A percentile compares a stretch with the other conserved stretches of the same genome.
phyloP scores from a whole-genome alignment of 331 rosid genomes.

The Cydonia oblonga region DNA sequence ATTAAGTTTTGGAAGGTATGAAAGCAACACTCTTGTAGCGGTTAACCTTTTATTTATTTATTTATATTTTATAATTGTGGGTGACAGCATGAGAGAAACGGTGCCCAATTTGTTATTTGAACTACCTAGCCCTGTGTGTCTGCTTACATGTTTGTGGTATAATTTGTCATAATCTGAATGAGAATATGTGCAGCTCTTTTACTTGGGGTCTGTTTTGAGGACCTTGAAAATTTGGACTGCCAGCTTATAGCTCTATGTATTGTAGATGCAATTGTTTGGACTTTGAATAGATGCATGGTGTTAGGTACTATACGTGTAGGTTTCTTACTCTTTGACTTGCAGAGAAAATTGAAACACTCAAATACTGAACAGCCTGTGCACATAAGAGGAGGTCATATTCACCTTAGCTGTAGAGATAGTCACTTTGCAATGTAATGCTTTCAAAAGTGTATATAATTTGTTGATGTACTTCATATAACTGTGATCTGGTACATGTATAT shows the following conservation, averaged over 20 bases:
- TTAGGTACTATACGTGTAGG: not conserved
- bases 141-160: not conserved
- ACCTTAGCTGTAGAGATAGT: not conserved
- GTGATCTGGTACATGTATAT: not conserved
- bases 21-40: constrained; percentile 1
- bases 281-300: not conserved
- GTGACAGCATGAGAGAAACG: not conserved
- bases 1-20: constrained; percentile 94
- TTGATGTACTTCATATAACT: not conserved
- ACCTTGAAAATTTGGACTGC: not conserved
- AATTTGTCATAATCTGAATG: not conserved
- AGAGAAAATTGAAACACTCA: not conserved
- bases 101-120: not conserved
- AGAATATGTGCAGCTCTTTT: not conserved
- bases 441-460: not conserved
- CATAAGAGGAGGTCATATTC: not conserved
- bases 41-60: not conserved
- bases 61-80: not conserved
- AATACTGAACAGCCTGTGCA: not conserved
- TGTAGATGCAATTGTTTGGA: not conserved
- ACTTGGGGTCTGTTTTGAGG: not conserved
- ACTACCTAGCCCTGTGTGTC: not conserved
- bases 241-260: not conserved
- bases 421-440: not conserved
- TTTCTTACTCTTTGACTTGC: not conserved